These are phyloP conservation scores for Mycena metata DNA, from an alignment of 768 basidiomycete species.

Conservation along the genomic window DNA sequence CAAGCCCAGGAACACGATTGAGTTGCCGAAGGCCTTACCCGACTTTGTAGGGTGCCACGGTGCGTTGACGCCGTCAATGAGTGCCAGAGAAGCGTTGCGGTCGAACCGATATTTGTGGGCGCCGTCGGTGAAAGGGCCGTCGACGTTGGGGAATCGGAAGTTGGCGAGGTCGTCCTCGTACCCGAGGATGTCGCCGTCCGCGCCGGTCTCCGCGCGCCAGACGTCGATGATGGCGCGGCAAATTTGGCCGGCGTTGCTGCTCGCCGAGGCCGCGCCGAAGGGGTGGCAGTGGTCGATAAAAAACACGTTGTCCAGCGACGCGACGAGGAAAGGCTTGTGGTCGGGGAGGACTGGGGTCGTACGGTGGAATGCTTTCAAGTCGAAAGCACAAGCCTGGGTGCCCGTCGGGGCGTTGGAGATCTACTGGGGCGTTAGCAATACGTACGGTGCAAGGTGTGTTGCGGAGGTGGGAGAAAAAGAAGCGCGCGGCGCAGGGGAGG, in stretches of 20 bases:
- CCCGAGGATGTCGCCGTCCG: background rate
- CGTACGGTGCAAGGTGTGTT: no score
- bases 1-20: constrained; percentile 45
- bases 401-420: constrained; percentile 38
- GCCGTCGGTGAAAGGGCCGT: background rate
- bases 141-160: constrained; percentile 33
- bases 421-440: constrained; percentile 26
- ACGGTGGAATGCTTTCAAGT: constrained; percentile 28
- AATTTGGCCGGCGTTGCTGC: constrained; percentile 40
- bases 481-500: no score
- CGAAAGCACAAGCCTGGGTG: constrained; percentile 36
- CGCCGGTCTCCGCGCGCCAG: background rate
- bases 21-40: constrained; percentile 35
- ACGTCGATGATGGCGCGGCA: constrained; percentile 31
- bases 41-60: constrained; percentile 28
- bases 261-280: constrained; percentile 32
- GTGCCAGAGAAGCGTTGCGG: background rate
- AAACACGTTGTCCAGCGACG: constrained; percentile 11
- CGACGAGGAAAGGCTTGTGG: constrained; percentile 38
- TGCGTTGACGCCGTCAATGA: background rate
- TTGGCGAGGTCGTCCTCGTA: constrained; percentile 36
- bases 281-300: constrained; percentile 42
- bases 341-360: constrained; percentile 20
- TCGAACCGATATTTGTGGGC: background rate
- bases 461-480: no score